Conservation (phyloP, 306 rosid species). For the Begonia peltatifolia region DNA sequence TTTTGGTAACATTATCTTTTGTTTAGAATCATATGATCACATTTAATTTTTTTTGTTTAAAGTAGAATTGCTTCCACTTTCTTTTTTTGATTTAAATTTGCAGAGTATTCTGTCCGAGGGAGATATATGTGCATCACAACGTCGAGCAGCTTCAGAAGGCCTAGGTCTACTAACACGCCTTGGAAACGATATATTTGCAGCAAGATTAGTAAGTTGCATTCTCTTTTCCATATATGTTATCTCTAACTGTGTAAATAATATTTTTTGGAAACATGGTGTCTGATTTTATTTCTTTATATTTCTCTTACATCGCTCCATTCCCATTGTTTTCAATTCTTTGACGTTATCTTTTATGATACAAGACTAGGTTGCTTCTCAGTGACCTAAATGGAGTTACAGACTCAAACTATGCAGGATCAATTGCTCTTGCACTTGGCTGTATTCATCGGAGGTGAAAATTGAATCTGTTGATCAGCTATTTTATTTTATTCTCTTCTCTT, state of each 20-base stretch:
- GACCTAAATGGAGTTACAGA: slow-evolving; percentile 69
- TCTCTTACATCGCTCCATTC: slow-evolving; percentile 5
- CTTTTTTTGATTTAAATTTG: slow-evolving; percentile 10
- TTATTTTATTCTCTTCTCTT: neutral
- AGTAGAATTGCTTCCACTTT: neutral
- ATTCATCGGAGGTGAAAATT: slow-evolving; percentile 78
- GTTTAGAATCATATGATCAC: slow-evolving; percentile 2
- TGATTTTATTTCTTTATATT: neutral
- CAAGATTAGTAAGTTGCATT: slow-evolving; percentile 57
- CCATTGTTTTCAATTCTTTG: slow-evolving; percentile 13
- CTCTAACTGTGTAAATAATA: too few species aligned
- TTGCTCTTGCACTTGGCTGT: slow-evolving; percentile 92
- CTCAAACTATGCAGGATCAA: slow-evolving; percentile 67
- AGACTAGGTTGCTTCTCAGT: slow-evolving; percentile 76
- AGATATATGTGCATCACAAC: slow-evolving; percentile 78
- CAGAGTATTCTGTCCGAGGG: slow-evolving; percentile 88
- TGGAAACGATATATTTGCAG: slow-evolving; percentile 87
- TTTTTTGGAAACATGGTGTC: neutral
- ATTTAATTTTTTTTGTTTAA: slow-evolving; percentile 5
- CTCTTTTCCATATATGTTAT: neutral
- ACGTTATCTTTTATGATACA: slow-evolving; percentile 18
- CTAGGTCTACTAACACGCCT: slow-evolving; percentile 89
- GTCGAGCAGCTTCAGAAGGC: slow-evolving; percentile 83
- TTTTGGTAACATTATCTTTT: slow-evolving; percentile 35
- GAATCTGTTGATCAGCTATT: neutral